A percentile compares a stretch with the other conserved stretches of the same genome.
phyloP scores from a whole-genome alignment of 441 rosid species.

The Cnidoscolus chayamansa region DNA sequence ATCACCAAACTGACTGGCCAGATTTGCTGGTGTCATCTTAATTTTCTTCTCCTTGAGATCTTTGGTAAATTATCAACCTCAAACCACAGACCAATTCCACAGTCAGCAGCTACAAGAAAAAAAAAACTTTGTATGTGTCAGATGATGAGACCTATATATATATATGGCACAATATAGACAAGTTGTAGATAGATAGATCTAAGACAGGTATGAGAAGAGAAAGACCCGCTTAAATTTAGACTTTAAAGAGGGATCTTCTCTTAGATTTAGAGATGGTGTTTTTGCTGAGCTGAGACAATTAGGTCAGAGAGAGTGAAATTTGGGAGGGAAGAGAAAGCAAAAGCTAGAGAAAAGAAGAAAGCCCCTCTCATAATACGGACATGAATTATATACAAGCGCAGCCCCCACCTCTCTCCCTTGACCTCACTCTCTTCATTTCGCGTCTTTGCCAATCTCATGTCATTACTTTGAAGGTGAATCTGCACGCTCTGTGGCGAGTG shows the following conservation, averaged over 20 bases:
- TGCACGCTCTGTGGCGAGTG: slow-evolving; percentile 28
- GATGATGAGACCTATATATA: background rate
- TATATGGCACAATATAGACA: background rate
- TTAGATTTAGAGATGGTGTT: slow-evolving; percentile 20
- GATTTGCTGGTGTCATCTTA: slow-evolving; percentile 44
- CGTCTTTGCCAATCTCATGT: background rate
- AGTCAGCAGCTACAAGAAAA: slow-evolving; percentile 13
- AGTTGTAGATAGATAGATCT: slow-evolving; percentile 15
- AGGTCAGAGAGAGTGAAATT: slow-evolving; percentile 25
- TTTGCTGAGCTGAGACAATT: background rate
- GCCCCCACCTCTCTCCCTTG: slow-evolving; percentile 30
- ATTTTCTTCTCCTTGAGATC: slow-evolving; percentile 7
- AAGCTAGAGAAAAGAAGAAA: slow-evolving; percentile 24
- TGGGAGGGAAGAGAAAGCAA: slow-evolving; percentile 45
- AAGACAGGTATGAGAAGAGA: background rate
- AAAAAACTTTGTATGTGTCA: background rate
- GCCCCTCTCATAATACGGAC: slow-evolving; percentile 39
- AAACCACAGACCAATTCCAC: slow-evolving; percentile 9
- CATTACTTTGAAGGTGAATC: background rate
- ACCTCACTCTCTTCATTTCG: slow-evolving; percentile 26
- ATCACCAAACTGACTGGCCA: slow-evolving; percentile 65
- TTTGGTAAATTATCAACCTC: background rate
- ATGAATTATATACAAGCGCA: slow-evolving; percentile 38
- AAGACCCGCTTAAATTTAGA: slow-evolving; percentile 20
- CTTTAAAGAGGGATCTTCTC: slow-evolving; percentile 17